These are phyloP conservation scores for Tricholomella constricta DNA, from an alignment of 768 basidiomycete species.

Conservation along the genomic window DNA sequence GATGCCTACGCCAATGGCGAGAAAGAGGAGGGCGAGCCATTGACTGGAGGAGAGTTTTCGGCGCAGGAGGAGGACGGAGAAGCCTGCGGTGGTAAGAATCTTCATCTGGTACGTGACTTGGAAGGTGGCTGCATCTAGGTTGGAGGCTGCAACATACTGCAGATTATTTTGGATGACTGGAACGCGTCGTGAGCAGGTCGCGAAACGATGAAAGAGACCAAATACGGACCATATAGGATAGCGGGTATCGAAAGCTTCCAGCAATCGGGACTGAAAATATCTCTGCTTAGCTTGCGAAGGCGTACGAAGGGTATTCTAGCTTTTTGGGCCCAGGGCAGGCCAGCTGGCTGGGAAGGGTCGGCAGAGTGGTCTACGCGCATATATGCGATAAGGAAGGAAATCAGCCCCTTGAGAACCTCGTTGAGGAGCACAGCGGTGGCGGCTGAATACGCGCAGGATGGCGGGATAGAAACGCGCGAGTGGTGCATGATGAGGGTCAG, in stretches of 20 bases:
- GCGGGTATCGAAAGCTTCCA: slow-evolving; percentile 98
- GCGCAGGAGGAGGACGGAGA: slow-evolving; percentile 81
- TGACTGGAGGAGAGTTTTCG: slow-evolving; percentile 72
- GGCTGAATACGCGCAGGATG: slow-evolving; percentile 84
- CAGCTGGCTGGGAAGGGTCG: slow-evolving; percentile 31
- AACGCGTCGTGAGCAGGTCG: not conserved
- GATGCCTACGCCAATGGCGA: slow-evolving; percentile 87
- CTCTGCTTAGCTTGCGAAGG: slow-evolving; percentile 57
- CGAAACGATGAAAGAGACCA: not conserved
- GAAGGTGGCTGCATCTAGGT: slow-evolving; percentile 94
- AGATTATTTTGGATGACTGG: slow-evolving; percentile 92
- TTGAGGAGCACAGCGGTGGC: slow-evolving; percentile 92
- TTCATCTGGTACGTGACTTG: slow-evolving; percentile 99
- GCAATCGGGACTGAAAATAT: slow-evolving; percentile 88
- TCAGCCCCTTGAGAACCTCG: slow-evolving; percentile 89
- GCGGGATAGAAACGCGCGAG: slow-evolving; percentile 80
- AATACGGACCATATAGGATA: slow-evolving; percentile 76
- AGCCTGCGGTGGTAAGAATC: slow-evolving; percentile 90
- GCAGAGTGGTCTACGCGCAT: slow-evolving; percentile 48
- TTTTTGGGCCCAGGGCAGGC: slow-evolving; percentile 6
- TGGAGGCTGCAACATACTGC: slow-evolving; percentile 92
- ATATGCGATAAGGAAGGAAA: slow-evolving; percentile 87
- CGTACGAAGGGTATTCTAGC: slow-evolving; percentile 21
- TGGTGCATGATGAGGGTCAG: slow-evolving; percentile 96
- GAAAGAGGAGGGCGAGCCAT: slow-evolving; percentile 83